Evolutionary conservation across 768 basidiomycete genomes (phyloP).

Genomic region (Sistotremastrum suecicum): DNA sequence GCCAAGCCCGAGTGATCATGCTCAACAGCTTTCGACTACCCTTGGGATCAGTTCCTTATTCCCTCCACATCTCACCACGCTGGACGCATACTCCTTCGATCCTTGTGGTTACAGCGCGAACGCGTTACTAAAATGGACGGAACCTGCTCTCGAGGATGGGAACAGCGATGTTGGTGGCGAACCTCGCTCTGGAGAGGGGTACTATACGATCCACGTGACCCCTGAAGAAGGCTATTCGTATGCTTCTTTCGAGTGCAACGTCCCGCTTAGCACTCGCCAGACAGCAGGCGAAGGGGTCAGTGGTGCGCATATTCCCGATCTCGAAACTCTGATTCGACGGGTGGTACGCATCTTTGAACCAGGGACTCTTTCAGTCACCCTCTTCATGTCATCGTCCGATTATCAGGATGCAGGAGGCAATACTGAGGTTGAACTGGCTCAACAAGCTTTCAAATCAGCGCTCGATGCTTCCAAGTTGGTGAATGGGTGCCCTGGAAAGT

Average conservation of each 20-base stretch:
- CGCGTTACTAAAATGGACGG: conserved; percentile 61
- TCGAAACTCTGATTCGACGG: conserved; percentile 69
- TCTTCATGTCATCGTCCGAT: conserved; percentile 71
- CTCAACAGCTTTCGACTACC: conserved; percentile 45
- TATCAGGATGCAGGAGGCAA: conserved; percentile 29
- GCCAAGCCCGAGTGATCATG: conserved; percentile 34
- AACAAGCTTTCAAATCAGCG: conserved; percentile 59
- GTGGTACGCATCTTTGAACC: conserved; percentile 93
- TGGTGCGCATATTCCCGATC: conserved; percentile 44
- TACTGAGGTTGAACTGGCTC: conserved; percentile 53
- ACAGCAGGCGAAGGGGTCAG: conserved; percentile 16
- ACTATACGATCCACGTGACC: conserved; percentile 97
- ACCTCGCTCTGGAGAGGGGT: conserved; percentile 53
- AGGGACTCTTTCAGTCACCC: conserved; percentile 65
- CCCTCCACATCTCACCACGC: conserved; percentile 57
- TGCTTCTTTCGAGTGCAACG: conserved; percentile 97
- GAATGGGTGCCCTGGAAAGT: conserved; percentile 4
- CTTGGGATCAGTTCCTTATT: conserved; percentile 79
- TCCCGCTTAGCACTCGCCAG: conserved; percentile 42
- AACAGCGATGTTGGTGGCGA: background rate
- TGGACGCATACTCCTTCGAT: conserved; percentile 87
- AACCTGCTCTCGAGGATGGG: conserved; percentile 15
- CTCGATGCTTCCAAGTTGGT: conserved; percentile 15
- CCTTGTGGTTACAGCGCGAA: conserved; percentile 97
- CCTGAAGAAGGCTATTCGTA: conserved; percentile 98